These are phyloP conservation scores for Nigrospora sphaerica DNA, from an alignment of 2,329 filamentous ascomycete species.

Conservation along the genomic window DNA sequence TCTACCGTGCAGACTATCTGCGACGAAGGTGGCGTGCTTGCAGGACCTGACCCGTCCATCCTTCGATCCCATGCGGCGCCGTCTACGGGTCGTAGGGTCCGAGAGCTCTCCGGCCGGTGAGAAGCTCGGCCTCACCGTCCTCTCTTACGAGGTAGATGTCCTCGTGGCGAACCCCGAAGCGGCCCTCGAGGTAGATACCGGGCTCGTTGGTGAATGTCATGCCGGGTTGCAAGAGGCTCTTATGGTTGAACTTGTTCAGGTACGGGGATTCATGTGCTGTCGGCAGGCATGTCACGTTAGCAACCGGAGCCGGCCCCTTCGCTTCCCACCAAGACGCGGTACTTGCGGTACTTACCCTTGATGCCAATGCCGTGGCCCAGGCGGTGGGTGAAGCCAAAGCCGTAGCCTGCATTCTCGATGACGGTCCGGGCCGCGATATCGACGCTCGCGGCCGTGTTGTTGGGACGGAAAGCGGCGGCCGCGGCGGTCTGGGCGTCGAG, in stretches of 20 bases:
- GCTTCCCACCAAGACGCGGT: too few relatives aligned
- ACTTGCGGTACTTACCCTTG: constrained; percentile 30
- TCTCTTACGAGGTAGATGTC: constrained; percentile 52
- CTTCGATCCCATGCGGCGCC: not conserved
- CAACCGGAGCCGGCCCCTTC: not conserved
- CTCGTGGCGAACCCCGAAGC: constrained; percentile 57
- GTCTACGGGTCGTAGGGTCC: constrained; percentile 45
- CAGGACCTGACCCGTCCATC: too few relatives aligned
- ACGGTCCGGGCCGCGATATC: constrained; percentile 53
- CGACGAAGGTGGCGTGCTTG: too few relatives aligned
- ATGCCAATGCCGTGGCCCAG: constrained; percentile 60
- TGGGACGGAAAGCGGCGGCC: constrained; percentile 39
- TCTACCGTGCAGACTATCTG: too few relatives aligned
- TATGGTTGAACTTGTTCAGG: constrained; percentile 53
- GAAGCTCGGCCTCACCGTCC: constrained; percentile 43
- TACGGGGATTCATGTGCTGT: constrained; percentile 56
- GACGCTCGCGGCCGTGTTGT: constrained; percentile 49
- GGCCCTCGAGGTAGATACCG: constrained; percentile 51
- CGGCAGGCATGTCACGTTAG: too few relatives aligned
- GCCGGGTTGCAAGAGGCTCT: constrained; percentile 37
- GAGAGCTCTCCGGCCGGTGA: constrained; percentile 44
- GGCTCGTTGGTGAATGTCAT: constrained; percentile 61
- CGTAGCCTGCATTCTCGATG: constrained; percentile 52
- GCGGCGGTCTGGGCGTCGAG: constrained; percentile 55
- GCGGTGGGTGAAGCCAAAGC: constrained; percentile 52